Evolutionary conservation across 129 eudicot genomes (phyloP).

Genomic region (Flaveria brownii): DNA sequence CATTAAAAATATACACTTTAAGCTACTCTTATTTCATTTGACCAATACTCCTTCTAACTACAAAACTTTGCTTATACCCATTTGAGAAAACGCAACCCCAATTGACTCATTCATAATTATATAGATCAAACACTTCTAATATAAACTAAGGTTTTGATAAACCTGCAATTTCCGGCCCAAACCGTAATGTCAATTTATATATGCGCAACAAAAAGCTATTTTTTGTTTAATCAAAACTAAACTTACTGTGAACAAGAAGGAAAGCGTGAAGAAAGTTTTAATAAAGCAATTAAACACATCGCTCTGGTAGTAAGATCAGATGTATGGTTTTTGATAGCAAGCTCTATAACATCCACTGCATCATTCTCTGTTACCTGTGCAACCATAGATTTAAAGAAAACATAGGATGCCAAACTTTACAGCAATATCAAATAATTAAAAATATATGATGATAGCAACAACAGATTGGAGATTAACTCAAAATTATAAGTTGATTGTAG

Average conservation of each 20-base stretch:
- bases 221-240: constrained; percentile 11
- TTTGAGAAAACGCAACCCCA: not conserved
- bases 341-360: constrained; percentile 81
- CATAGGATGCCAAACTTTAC: constrained; percentile 5
- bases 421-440: not conserved
- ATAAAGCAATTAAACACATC: constrained; percentile 88
- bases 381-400: constrained; percentile 12
- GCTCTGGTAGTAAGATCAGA: constrained; percentile 82
- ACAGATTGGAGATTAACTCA: constrained; percentile 9
- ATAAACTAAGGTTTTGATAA: not conserved
- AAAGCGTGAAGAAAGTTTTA: constrained; percentile 90
- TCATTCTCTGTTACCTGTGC: constrained; percentile 88
- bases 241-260: constrained; percentile 93
- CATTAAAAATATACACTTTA: not conserved
- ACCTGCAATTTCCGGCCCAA: constrained; percentile 13
- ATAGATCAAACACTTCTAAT: not conserved
- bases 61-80: not conserved
- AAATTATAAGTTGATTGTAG: not conserved
- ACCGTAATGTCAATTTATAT: not conserved
- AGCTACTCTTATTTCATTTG: not conserved
- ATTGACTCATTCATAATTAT: not conserved
- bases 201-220: constrained; percentile 8
- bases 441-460: constrained; percentile 5
- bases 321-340: constrained; percentile 66
- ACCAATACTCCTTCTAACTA: not conserved